Conservation (phyloP, 352 stramenopile genomes). For the Globisporangium heterothallicum region DNA sequence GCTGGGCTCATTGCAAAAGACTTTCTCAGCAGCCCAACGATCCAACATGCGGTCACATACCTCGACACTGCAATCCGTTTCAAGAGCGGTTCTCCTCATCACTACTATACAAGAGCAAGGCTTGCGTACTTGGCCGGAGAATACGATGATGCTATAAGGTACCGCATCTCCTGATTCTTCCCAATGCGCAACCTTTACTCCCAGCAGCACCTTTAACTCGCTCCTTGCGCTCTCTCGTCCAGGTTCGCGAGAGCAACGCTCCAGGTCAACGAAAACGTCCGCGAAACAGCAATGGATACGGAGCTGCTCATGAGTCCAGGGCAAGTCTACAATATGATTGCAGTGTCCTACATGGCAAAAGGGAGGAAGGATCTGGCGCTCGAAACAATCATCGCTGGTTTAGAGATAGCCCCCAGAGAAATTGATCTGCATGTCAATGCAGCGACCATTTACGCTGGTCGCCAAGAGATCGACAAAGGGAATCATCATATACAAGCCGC, state of each 20-base stretch:
- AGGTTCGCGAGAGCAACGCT: slow-evolving; percentile 26
- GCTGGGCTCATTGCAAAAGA: slow-evolving; percentile 3
- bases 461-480: slow-evolving; percentile 15
- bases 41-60: slow-evolving; percentile 16
- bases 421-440: slow-evolving; percentile 45
- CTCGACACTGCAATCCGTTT: slow-evolving; percentile 30
- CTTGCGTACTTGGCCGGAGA: slow-evolving; percentile 33
- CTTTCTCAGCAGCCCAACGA: slow-evolving; percentile 25
- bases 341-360: slow-evolving; percentile 17
- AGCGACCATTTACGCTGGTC: slow-evolving; percentile 25
- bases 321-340: slow-evolving; percentile 50
- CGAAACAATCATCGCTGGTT: slow-evolving; percentile 24
- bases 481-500: slow-evolving; percentile 18
- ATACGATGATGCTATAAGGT: slow-evolving; percentile 26
- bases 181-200: neutral
- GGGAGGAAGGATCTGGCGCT: slow-evolving; percentile 27
- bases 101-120: slow-evolving; percentile 34
- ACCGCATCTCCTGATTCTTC: no score
- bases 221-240: neutral
- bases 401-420: slow-evolving; percentile 30
- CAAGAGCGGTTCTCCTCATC: slow-evolving; percentile 24
- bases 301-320: slow-evolving; percentile 30
- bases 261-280: slow-evolving; percentile 26
- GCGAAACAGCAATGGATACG: slow-evolving; percentile 26
- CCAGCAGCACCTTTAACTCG: neutral